Evolutionary conservation across 2,329 filamentous ascomycete species (phyloP), one percentile per base, ranked within the genome.

Genomic region (Beauveria scarabaeidicola): DNA sequence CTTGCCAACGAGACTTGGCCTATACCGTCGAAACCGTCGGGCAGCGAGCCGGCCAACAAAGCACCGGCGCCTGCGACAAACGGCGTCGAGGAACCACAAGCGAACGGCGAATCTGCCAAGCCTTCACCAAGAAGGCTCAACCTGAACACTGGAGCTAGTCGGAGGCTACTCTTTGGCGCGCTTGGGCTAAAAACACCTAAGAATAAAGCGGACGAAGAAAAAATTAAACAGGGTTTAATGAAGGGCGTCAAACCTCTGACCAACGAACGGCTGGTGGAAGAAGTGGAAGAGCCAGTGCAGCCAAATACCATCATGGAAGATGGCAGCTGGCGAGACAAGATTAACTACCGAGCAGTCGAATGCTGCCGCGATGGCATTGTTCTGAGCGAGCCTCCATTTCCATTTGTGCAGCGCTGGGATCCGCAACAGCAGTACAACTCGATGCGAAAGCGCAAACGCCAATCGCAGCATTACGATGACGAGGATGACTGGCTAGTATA

Each of bases 341-440:
- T 97, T 61, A 81, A 77, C 11, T 84, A 96, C 62, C 81, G 83
- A 25, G 92, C 90, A 23, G 89, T 95, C 1, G 93, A 97, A 70
- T 97, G 92, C 72, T 84, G 85, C 63, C 80, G 89, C n/a, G 81
- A 89, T 32, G 81, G 79, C 5, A 75, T 90, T 43, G 75, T 81
- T 36, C 77, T 96, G 50, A 88, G 82, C 57, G 81, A 89, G 38
- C 92, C 93, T 0, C 90, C 92, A 0, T 97, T 95, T 68, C 92
- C 92, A 0, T 97, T 97, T 70, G 78, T 89, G 17, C 91, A 97
- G 71, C 83, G 89, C 51, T 97, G 92, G 93, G 90, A 96, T 71
- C 81, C 83, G 3, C 87, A 91, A 62, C 89, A 92, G 66, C 74
- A 75, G 64, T 73, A 67, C 54, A 69, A 70, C 2, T 68, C 66